These are phyloP conservation scores for Pyrus bretschneideri DNA, from an alignment of 306 rosid genomes.

Conservation along the genomic window DNA sequence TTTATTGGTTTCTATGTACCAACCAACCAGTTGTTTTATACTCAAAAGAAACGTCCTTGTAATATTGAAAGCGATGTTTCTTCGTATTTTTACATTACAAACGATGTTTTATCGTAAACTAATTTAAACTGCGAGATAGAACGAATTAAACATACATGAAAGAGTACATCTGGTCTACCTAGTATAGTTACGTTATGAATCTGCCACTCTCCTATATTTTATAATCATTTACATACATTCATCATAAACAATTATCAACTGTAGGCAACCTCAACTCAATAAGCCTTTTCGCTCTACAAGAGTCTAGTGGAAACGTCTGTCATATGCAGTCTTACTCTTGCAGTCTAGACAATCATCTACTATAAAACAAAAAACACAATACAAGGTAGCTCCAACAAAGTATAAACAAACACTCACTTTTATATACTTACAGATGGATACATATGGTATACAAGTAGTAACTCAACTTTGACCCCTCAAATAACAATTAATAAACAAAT, in stretches of 20 bases:
- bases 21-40: conserved; percentile 30
- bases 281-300: no score
- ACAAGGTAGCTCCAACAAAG: neutral
- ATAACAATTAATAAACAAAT: conserved; percentile 51
- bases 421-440: conserved; percentile 61
- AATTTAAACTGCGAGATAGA: no score
- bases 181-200: no score
- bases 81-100: neutral
- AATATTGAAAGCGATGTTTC: conserved; percentile 16
- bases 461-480: conserved; percentile 38
- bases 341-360: neutral
- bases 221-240: neutral
- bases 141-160: no score
- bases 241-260: neutral
- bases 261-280: no score
- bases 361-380: neutral
- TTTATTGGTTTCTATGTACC: conserved; percentile 16
- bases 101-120: no score
- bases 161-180: no score
- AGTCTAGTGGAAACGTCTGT: fast-evolving
- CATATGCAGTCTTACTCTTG: no score
- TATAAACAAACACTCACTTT: conserved; percentile 64
- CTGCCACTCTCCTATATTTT: neutral
- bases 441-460: conserved; percentile 66
- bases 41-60: conserved; percentile 38